Percentiles rank a stretch among this genome's conserved stretches.
These are phyloP conservation scores for Fusarium sp. DNA, from an alignment of 2,329 filamentous ascomycete genomes.

Conservation along the genomic window DNA sequence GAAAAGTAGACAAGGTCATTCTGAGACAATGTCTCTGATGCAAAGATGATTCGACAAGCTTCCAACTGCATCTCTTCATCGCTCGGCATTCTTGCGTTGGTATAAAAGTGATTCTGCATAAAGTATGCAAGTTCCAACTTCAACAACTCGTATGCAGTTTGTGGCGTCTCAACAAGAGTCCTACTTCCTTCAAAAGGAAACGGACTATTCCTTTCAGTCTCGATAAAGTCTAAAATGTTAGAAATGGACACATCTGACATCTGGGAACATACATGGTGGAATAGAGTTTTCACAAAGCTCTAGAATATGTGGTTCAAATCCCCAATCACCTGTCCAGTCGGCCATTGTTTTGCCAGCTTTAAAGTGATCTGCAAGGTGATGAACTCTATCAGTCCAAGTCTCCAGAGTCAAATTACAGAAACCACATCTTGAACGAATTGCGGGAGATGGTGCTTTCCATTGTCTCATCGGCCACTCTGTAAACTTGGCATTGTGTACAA, in stretches of 20 bases:
- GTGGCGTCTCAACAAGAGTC: conserved; percentile 31
- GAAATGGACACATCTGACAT: rapidly evolving
- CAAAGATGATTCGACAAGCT: conserved; percentile 33
- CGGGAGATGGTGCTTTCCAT: conserved; percentile 53
- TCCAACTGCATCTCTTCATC: conserved; percentile 38
- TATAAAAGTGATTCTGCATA: conserved; percentile 40
- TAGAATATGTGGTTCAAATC: conserved; percentile 52
- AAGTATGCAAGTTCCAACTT: conserved; percentile 39
- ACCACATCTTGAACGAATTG: conserved; percentile 54
- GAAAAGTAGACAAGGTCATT: conserved; percentile 1
- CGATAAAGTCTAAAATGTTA: conserved; percentile 34
- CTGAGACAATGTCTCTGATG: conserved; percentile 6
- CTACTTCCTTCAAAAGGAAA: conserved; percentile 34
- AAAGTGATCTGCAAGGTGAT: conserved; percentile 57
- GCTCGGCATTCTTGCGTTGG: conserved; percentile 25
- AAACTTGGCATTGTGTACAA: conserved; percentile 56
- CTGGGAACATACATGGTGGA: conserved; percentile 49
- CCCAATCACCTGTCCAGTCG: conserved; percentile 58
- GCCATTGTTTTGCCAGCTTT: conserved; percentile 55
- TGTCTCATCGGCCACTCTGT: conserved; percentile 40
- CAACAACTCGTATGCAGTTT: conserved; percentile 36
- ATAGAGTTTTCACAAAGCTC: conserved; percentile 56
- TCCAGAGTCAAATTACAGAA: conserved; percentile 53
- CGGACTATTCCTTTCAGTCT: conserved; percentile 36
- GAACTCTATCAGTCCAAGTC: conserved; percentile 49